These are phyloP conservation scores for Podaxis rugospora DNA, from an alignment of 768 basidiomycete genomes.

Conservation along the genomic window DNA sequence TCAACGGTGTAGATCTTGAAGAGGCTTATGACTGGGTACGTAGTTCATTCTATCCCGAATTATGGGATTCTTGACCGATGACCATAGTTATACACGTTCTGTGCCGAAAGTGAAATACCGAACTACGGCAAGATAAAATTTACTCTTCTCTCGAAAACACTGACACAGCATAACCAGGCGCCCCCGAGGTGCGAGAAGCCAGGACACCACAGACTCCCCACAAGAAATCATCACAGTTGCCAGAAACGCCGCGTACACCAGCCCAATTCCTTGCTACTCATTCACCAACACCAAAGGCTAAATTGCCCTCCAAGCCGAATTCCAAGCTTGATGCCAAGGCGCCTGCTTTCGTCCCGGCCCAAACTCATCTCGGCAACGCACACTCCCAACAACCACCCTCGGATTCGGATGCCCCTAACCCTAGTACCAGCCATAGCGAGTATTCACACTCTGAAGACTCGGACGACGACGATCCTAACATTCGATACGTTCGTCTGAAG, in stretches of 20 bases:
- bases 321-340: conserved; percentile 34
- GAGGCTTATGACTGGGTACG: conserved; percentile 90
- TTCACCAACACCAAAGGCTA: conserved; percentile 16
- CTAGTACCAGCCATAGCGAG: background rate
- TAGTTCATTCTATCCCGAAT: background rate
- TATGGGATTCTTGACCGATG: background rate
- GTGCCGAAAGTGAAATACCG: conserved; percentile 54
- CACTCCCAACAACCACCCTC: background rate
- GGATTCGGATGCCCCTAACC: background rate
- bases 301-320: conserved; percentile 14
- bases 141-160: background rate
- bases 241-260: conserved; percentile 31
- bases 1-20: conserved; percentile 72
- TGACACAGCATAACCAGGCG: conserved; percentile 1
- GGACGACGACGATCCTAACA: conserved; percentile 51
- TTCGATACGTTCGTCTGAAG: conserved; percentile 60
- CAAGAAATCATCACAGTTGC: conserved; percentile 16
- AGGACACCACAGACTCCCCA: conserved; percentile 13
- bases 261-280: conserved; percentile 24
- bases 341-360: conserved; percentile 30
- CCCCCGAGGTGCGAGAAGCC: conserved; percentile 1
- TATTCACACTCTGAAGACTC: conserved; percentile 6
- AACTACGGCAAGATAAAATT: conserved; percentile 28
- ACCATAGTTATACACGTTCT: conserved; percentile 60
- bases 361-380: background rate